Base-by-base conservation (phyloP, 179 eudicot species). In the Drosera spatulata region DNA sequence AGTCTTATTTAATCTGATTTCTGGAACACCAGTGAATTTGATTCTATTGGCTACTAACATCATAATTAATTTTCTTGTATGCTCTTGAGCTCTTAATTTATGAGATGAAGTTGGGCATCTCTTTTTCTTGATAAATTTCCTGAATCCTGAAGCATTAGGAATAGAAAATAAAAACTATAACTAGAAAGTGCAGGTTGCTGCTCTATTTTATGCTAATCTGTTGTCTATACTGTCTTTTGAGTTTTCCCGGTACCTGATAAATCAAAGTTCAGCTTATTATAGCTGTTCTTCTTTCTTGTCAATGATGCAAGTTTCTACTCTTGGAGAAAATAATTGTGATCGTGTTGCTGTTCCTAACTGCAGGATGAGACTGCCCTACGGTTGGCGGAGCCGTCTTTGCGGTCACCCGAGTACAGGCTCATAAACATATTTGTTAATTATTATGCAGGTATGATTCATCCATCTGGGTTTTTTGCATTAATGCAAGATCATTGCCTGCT, bases 301-400 rank as follows among this genome's bases (percentile, higher is more conserved):
- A 49, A 65, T 47, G 48, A 15, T 57, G 9, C 7, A 2, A 13
- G 14, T 66, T 42, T 39, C 53, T 43, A 52, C 57, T 67, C 66
- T 69, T n/a, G n/a, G n/a, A n/a, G n/a, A n/a, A n/a, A n/a, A 45
- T 45, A 45, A 4, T 49, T 49, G 52, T 49, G 52, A 49, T 49
- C 52, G n/a, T 14, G 69, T 56, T 47, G 48, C 10, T 57, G 9
- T 66, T 42, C 41, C 53, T 43, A 52, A 50, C 66, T 68, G 68
- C 75, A 91, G 98, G 95, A 91, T 60, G 98, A 91, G 77, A 73
- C 95, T 40, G 96, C 96, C 61, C 50, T 78, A 67, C 98, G 96
- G 39, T 64, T 82, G 80, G 87, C 77, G 61, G 87, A 88, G 50
- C 65, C 95, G 15, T 78, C 83, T 60, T 53, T 78, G 69, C 77